These are phyloP conservation scores for Candida albicans DNA, from an alignment of 1,139 yeast species.

Conservation along the genomic window DNA sequence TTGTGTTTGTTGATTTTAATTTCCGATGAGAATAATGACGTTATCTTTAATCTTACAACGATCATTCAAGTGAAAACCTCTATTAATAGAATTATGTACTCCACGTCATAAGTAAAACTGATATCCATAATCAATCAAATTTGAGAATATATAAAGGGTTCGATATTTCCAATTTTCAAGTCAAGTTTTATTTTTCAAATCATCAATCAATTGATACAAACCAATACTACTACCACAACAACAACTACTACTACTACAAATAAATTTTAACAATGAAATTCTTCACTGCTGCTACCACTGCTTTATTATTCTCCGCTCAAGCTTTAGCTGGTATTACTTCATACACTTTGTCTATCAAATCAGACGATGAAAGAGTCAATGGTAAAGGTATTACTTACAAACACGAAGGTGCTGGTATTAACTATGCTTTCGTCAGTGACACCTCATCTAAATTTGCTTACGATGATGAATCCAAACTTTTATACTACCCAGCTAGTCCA, in stretches of 20 bases:
- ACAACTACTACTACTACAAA: not conserved
- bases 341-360: not conserved
- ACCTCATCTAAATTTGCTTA: not conserved
- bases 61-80: too few relatives aligned
- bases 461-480: not conserved
- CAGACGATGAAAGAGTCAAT: not conserved
- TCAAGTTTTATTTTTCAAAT: too few relatives aligned
- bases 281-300: not conserved
- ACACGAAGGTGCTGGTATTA: constrained; percentile 58
- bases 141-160: too few relatives aligned
- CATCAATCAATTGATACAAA: too few relatives aligned
- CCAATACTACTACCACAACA: not conserved
- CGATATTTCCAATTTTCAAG: too few relatives aligned
- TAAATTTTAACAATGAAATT: not conserved
- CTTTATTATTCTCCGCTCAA: not conserved
- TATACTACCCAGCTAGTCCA: not conserved
- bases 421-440: constrained; percentile 36
- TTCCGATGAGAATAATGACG: too few relatives aligned
- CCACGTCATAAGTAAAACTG: too few relatives aligned
- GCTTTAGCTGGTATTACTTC: not conserved
- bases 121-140: too few relatives aligned
- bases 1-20: too few relatives aligned
- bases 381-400: constrained; percentile 13
- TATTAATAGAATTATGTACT: too few relatives aligned
- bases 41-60: too few relatives aligned